These are phyloP conservation scores for Scutellaria minor DNA, from an alignment of 257 asterid species.

Conservation along the genomic window DNA sequence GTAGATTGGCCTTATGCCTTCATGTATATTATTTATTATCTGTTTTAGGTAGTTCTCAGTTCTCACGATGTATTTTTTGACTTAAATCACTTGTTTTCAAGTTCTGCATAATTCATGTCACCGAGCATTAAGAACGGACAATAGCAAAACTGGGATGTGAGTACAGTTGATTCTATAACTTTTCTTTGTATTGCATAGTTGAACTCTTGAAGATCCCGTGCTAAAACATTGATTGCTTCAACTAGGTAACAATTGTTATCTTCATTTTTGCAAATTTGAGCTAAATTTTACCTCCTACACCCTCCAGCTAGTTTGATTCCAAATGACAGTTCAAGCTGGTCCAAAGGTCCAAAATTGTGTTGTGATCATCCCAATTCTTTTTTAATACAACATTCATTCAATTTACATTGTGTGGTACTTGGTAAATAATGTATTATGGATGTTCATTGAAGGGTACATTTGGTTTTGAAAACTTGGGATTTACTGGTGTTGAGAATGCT, in stretches of 20 bases:
- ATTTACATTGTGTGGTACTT: not conserved
- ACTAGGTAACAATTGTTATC: not conserved
- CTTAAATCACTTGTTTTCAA: not conserved
- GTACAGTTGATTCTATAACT: not conserved
- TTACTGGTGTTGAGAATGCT: not conserved
- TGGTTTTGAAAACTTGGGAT: conserved; percentile 22
- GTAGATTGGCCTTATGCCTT: conserved; percentile 15
- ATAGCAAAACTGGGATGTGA: conserved; percentile 8
- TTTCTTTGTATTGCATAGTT: not conserved
- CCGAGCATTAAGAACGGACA: not conserved
- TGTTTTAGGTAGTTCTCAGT: conserved; percentile 6
- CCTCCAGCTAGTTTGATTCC: not conserved
- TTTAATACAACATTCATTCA: not conserved
- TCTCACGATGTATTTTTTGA: not conserved
- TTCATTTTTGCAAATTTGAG: not conserved
- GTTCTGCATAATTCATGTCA: not conserved
- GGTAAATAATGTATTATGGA: conserved; percentile 3
- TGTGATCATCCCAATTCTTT: not conserved
- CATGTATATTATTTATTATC: not conserved
- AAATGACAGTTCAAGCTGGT: not conserved
- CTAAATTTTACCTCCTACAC: not conserved
- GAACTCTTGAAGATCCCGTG: conserved; percentile 10
- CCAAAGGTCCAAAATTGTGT: not conserved
- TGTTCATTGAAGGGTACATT: not conserved
- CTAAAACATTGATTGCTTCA: not conserved